Evolutionary conservation across 2,329 filamentous ascomycete genomes (phyloP).

Genomic region (Aaosphaeria pasadenensis): DNA sequence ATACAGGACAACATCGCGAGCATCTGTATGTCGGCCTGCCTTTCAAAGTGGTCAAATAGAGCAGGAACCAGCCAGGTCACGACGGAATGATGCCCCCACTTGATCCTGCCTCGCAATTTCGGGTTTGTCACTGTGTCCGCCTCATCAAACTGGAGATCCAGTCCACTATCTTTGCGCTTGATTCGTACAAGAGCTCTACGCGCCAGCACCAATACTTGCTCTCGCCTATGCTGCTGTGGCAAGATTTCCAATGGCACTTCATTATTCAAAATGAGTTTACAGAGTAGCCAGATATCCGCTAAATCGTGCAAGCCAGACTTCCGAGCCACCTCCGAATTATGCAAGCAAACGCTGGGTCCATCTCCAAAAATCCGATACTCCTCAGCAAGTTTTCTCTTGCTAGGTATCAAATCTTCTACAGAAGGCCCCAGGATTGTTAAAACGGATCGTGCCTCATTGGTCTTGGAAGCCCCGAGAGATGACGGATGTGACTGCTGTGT

Average conservation of each 20-base stretch:
- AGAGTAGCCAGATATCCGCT: slow-evolving; percentile 79
- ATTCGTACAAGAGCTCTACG: slow-evolving; percentile 56
- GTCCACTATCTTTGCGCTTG: slow-evolving; percentile 48
- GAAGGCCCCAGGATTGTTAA: slow-evolving; percentile 65
- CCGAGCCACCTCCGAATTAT: slow-evolving; percentile 77
- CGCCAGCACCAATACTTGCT: slow-evolving; percentile 68
- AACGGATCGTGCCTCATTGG: slow-evolving; percentile 59
- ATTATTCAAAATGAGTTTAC: slow-evolving; percentile 72
- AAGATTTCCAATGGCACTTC: slow-evolving; percentile 70
- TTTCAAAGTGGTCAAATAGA: slow-evolving; percentile 60
- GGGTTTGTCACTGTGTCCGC: slow-evolving; percentile 37
- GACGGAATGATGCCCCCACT: slow-evolving; percentile 58
- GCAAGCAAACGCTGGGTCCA: slow-evolving; percentile 73
- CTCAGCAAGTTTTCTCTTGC: slow-evolving; percentile 71
- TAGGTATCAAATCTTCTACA: slow-evolving; percentile 68
- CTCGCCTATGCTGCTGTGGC: slow-evolving; percentile 51
- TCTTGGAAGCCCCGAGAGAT: slow-evolving; percentile 20
- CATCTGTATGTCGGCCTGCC: slow-evolving; percentile 61
- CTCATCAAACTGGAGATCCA: slow-evolving; percentile 48
- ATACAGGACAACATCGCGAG: slow-evolving; percentile 64
- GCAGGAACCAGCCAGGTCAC: slow-evolving; percentile 56
- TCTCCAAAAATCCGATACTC: slow-evolving; percentile 84
- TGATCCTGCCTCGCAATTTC: slow-evolving; percentile 44
- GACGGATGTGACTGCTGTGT: slow-evolving; percentile 44
- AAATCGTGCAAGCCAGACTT: slow-evolving; percentile 69